A percentile compares a stretch with the other conserved stretches of the same genome.
Conservation (phyloP, 169 alveolate species). For the Babesia caballi region DNA sequence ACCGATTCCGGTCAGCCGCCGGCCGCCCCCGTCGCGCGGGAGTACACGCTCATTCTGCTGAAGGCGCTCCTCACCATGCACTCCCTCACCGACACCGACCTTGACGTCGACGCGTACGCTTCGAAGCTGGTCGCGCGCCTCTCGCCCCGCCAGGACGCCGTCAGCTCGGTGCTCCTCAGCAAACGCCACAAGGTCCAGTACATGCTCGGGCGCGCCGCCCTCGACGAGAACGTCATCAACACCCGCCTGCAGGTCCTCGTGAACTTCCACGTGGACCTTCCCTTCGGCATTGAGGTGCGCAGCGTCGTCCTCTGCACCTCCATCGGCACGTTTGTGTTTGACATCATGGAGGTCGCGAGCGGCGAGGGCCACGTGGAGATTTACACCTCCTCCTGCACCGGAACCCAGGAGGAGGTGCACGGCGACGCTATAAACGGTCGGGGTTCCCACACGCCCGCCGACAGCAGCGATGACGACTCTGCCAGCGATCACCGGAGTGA, state of each 20-base stretch:
- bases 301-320: slow-evolving; percentile 42
- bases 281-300: slow-evolving; percentile 12
- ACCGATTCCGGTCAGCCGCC: not conserved
- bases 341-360: not conserved
- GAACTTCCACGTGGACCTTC: slow-evolving; percentile 34
- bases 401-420: not conserved
- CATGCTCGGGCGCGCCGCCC: slow-evolving; percentile 4
- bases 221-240: not conserved
- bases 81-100: not conserved
- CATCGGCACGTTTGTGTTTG: slow-evolving; percentile 39
- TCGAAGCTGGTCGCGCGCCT: not conserved
- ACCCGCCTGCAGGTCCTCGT: slow-evolving; percentile 18
- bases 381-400: not conserved
- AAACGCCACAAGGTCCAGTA: slow-evolving; percentile 36
- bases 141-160: not conserved
- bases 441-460: too few species aligned
- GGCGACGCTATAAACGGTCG: not conserved
- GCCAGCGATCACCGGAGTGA: not conserved
- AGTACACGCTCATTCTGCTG: slow-evolving; percentile 13
- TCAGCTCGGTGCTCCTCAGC: slow-evolving; percentile 24
- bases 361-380: slow-evolving; percentile 4
- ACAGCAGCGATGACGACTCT: not conserved
- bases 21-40: not conserved
- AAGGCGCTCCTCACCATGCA: slow-evolving; percentile 4
- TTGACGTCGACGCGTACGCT: not conserved